Conservation (phyloP, 2,329 filamentous ascomycete genomes). For the Aspergillus thermomutatus region DNA sequence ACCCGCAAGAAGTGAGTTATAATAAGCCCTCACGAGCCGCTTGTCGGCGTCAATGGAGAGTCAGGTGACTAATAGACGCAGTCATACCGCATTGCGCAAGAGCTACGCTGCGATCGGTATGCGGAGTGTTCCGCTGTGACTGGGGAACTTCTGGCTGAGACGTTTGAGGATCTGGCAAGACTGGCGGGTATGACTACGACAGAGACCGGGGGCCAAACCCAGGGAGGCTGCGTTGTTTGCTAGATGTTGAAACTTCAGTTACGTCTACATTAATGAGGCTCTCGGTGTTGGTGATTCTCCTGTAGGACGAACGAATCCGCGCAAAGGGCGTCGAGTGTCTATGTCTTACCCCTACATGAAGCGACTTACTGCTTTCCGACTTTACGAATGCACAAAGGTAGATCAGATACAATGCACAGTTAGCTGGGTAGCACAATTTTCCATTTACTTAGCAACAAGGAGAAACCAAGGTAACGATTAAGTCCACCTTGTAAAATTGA, state of each 20-base stretch:
- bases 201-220: slow-evolving; percentile 48
- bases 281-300: background rate
- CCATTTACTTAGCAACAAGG: slow-evolving; percentile 36
- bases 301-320: background rate
- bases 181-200: slow-evolving; percentile 59
- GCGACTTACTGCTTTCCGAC: background rate
- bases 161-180: slow-evolving; percentile 59
- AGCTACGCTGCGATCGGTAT: slow-evolving; percentile 60
- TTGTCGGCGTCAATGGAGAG: background rate
- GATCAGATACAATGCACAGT: slow-evolving; percentile 15
- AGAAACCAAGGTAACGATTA: slow-evolving; percentile 72
- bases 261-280: slow-evolving; percentile 12
- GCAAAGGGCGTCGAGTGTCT: background rate
- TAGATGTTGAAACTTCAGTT: background rate
- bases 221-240: slow-evolving; percentile 43
- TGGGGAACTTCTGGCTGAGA: slow-evolving; percentile 57
- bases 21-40: slow-evolving; percentile 12
- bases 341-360: background rate
- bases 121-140: slow-evolving; percentile 62
- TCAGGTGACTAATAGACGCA: slow-evolving; percentile 21
- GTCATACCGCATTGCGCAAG: slow-evolving; percentile 57
- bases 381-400: slow-evolving; percentile 5
- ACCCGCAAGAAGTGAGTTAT: slow-evolving; percentile 39
- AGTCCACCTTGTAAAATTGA: slow-evolving; percentile 73
- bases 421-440: slow-evolving; percentile 31